Percentiles rank a stretch among this genome's conserved stretches.
phyloP scores from a whole-genome alignment of 148 eudicot species.

The Agrostemma githago region DNA sequence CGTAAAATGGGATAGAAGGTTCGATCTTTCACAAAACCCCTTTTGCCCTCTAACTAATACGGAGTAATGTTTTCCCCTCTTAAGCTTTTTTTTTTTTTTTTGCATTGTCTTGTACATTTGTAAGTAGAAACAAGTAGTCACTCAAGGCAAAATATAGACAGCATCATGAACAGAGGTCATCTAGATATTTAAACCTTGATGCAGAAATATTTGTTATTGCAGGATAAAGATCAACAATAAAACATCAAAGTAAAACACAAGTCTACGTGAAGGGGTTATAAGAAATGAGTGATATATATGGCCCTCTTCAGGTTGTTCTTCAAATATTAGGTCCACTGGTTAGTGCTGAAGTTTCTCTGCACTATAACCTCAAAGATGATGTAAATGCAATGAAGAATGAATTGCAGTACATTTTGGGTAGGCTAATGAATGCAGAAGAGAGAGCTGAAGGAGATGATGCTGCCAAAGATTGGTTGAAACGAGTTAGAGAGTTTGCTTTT shows the following conservation, averaged over 20 bases:
- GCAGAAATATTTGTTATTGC: not conserved
- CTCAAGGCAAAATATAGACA: not conserved
- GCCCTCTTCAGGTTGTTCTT: not conserved
- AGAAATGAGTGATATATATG: not conserved
- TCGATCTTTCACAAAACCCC: not conserved
- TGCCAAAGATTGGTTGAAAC: slow-evolving; percentile 17
- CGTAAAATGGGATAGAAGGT: not conserved
- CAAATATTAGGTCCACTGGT: slow-evolving; percentile 1
- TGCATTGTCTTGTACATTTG: not conserved
- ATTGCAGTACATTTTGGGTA: slow-evolving; percentile 5
- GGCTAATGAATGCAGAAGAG: slow-evolving; percentile 18
- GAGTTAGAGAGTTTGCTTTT: slow-evolving; percentile 19
- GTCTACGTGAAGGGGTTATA: not conserved
- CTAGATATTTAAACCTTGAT: no score
- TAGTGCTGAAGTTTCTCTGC: not conserved
- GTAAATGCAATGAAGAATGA: slow-evolving; percentile 7
- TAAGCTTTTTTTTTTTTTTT: no score
- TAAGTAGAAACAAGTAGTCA: not conserved
- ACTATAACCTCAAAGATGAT: not conserved
- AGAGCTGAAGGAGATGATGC: slow-evolving; percentile 12
- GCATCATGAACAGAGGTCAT: not conserved
- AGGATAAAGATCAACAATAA: not conserved
- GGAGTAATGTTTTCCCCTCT: not conserved
- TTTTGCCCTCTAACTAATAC: not conserved
- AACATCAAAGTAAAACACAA: not conserved